These are phyloP conservation scores for Desmodesmus armatus DNA, from an alignment of 139 green algal species.

Conservation along the genomic window DNA sequence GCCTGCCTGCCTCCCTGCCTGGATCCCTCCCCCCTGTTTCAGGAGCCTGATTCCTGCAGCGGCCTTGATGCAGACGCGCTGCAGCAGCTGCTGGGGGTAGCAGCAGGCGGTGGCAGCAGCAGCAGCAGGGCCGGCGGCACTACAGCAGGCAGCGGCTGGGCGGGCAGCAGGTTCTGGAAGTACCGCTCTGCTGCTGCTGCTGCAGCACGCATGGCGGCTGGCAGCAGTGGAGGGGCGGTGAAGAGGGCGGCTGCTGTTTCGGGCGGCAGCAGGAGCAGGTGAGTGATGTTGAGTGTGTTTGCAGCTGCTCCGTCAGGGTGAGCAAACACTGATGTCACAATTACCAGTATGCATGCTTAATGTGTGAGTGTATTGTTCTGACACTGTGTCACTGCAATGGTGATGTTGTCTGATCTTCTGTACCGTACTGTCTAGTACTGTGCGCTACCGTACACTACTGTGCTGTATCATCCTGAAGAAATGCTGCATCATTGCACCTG, in stretches of 20 bases:
- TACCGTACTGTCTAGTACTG: too few relatives aligned
- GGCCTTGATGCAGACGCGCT: constrained; percentile 11
- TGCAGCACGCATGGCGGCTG: constrained; percentile 7
- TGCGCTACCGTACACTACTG: too few relatives aligned
- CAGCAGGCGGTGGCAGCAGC: not conserved
- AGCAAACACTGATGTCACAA: not conserved
- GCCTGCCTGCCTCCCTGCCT: not conserved
- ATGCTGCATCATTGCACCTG: too few relatives aligned
- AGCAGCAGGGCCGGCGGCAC: not conserved
- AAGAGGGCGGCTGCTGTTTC: constrained; percentile 23
- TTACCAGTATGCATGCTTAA: too few relatives aligned
- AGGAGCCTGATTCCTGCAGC: too few relatives aligned
- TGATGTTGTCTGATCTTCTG: too few relatives aligned
- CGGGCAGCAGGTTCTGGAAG: constrained; percentile 58
- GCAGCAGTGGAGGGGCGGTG: not conserved
- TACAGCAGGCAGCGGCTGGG: not conserved
- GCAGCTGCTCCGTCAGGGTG: not conserved
- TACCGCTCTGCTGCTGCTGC: constrained; percentile 52
- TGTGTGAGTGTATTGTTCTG: too few relatives aligned
- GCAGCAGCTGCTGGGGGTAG: constrained; percentile 25
- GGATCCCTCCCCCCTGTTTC: not conserved
- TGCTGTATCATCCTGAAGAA: too few relatives aligned
- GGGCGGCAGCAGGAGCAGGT: not conserved
- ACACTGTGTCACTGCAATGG: not conserved
- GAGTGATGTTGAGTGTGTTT: not conserved